Evolutionary conservation across 805 yeast species (phyloP), one percentile per base, ranked within the genome.

Genomic region (Myxozyma lipomycoides): DNA sequence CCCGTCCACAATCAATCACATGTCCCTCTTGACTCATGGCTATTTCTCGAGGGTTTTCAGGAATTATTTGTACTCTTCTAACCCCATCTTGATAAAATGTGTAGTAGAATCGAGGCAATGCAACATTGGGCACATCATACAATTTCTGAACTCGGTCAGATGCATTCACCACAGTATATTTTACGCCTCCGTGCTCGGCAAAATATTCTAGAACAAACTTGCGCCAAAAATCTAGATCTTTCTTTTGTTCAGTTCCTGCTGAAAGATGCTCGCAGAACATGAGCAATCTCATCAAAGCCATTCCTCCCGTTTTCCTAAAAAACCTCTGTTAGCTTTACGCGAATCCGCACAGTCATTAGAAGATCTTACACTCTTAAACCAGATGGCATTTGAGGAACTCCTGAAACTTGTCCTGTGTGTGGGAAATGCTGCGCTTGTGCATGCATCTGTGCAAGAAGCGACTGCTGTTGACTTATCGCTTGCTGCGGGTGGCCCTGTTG

Each of bases 61-160:
- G 56, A 4, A 72, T 69, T 3, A 80, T 63, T 57, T 80, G 85
- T 32, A 81, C 71, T 38, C 76, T 67, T 2, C 71, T 68, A 4
- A 81, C 78, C 3, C 82, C 81, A 1, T 78, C 69, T 39, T 74
- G 71, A 28, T 79, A 74, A 49, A 74, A 74, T 1, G 80, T 75
- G 52, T 70, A 75, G 58, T 78, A 77, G 58, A 79, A 80, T 40
- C 82, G 68, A 1, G 93, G 84, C n/a, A 86, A 75, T 9, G 86
- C 76, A 3, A 79, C 73, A 5, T 77, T 75, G 9, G 81, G 77
- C 21, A 88, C 75, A 51, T 82, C 90, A 64, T 81, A 86, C 57
- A 76, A 82, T 50, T 79, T 67, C 7, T 72, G 68, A 38, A 76
- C 83, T 38, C 56, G 55, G 24, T 68, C 67, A 10, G 71, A 73